Base-by-base conservation (phyloP, 257 asterid genomes). In the Penstemon barbatus region DNA sequence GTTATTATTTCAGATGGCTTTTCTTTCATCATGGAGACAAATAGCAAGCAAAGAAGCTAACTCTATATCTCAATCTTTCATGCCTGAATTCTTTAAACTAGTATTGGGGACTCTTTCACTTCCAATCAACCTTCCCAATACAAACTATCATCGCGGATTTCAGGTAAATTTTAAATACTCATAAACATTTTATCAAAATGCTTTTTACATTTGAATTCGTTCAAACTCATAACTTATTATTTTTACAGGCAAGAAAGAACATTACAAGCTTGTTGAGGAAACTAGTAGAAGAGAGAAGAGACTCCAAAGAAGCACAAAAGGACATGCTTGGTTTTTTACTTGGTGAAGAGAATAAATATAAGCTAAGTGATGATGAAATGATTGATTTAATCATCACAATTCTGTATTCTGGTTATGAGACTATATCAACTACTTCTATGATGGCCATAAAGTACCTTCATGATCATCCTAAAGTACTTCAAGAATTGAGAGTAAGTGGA, bases 31-130 rank as follows among this genome's bases (percentile, higher is more conserved):
- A 0, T 66, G 86, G 61, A 87, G 83, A 71, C 99, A 94, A 74
- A 94, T 94, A 68, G 97, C 96, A 25, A 89, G 95, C 72, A 69
- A 69, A 15, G 96, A 94, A 86, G 88, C 97, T 4, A 64, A 74
- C 68, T 61, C 87, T 15, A 82, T 94, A 75, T 84, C 89, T 37
- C 75, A 80, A 72, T 79, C 75, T 43, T 94, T 94, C 81, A 87
- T 89, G 96, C 91, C 95, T 12, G 97, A 89, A 61, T 94, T 94
- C 82, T 94, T 89, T 53, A 94, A 87, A 74, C 79, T 94, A 4
- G 98, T 91, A 6, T n/a, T 94, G 5, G 99, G 99, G 64, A 91
- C 98, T 49, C 96, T 94, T 50, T 94, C 99, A 5, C 82, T 94
- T 45, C 99, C 99, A 4, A 87, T 94, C 65, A 94, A 89, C 79